Evolutionary conservation across 2,329 filamentous ascomycete species (phyloP), one percentile per base, ranked within the genome.

Genomic region (Orbilia javanica): DNA sequence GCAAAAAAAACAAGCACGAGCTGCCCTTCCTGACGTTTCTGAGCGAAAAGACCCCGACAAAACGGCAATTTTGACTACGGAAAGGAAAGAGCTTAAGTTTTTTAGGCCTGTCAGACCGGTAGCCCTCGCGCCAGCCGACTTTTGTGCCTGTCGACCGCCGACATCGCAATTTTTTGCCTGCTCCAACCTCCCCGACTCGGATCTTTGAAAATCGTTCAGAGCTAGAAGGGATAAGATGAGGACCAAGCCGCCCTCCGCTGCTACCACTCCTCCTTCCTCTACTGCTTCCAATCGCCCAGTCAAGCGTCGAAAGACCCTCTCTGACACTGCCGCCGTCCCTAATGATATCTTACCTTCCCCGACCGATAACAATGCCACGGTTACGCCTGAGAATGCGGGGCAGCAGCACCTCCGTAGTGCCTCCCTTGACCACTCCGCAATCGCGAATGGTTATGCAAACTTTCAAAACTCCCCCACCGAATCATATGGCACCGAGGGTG

Each of bases 231-330:
- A 68, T 66, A 78, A 65, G 62, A 78, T 78, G 74, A 78, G 74
- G 48, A 78, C 74, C 67, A 78, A 78, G 53, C 62, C 74, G 62
- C 74, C 68, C 31, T 78, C 74, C 53, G 67, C 74, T 39, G 62
- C 55, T 64, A 78, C 74, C 62, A 78, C 74, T 68, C 74, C 74
- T 64, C 74, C 74, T 67, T 78, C 74, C 42, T 78, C 74, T 48
- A 72, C 27, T 68, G 67, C 74, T 55, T 78, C 74, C 29, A 78
- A 78, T 60, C 74, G 74, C 44, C 74, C 74, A 15, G 74, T 78
- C 42, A 78, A 78, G 74, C 74, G 74, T 66, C 74, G 74, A 55
- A 78, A 78, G 68, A 78, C 74, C 67, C 52, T 78, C 52, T 78
- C 74, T 20, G 74, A 78, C 52, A 46, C 74, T 22, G 42, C 52